These are phyloP conservation scores for Abortiporus biennis DNA, from an alignment of 1,284 basidiomycete species.

Conservation along the genomic window DNA sequence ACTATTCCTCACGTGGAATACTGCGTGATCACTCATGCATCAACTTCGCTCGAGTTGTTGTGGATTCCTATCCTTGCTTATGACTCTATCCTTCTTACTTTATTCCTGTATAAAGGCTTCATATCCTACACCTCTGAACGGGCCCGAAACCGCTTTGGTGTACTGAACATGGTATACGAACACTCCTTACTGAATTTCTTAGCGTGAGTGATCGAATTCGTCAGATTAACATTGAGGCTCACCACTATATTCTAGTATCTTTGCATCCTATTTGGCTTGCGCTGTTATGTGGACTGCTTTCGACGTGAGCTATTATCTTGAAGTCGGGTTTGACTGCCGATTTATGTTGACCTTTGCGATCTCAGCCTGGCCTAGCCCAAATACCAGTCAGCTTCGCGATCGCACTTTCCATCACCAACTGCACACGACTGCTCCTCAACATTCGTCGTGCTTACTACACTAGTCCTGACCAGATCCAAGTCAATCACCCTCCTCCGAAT, in stretches of 20 bases:
- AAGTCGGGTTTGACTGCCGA: not conserved
- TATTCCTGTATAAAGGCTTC: conserved; percentile 19
- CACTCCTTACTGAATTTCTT: conserved; percentile 22
- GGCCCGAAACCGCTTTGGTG: conserved; percentile 9
- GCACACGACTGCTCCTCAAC: conserved; percentile 22
- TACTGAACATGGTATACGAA: conserved; percentile 20
- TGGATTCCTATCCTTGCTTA: conserved; percentile 21
- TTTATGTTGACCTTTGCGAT: not conserved
- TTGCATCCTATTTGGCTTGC: conserved; percentile 18
- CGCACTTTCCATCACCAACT: conserved; percentile 21
- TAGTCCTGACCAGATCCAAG: no score
- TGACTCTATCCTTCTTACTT: conserved; percentile 15
- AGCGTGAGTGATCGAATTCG: conserved; percentile 13
- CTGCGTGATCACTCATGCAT: conserved; percentile 14
- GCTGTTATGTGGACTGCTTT: conserved; percentile 20
- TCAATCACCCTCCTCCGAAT: conserved; percentile 7
- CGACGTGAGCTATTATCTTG: conserved; percentile 11
- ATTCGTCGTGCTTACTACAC: conserved; percentile 23
- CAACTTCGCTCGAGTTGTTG: conserved; percentile 14
- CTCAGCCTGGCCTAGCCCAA: conserved; percentile 17
- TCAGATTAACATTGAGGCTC: not conserved
- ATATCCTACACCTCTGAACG: conserved; percentile 5
- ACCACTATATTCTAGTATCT: conserved; percentile 13
- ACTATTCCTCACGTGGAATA: conserved; percentile 12
- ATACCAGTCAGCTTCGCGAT: conserved; percentile 21